Percentiles rank a stretch among this genome's conserved stretches.
Conservation (phyloP, 2,329 filamentous ascomycete species). For the Thielaviopsis punctulata region DNA sequence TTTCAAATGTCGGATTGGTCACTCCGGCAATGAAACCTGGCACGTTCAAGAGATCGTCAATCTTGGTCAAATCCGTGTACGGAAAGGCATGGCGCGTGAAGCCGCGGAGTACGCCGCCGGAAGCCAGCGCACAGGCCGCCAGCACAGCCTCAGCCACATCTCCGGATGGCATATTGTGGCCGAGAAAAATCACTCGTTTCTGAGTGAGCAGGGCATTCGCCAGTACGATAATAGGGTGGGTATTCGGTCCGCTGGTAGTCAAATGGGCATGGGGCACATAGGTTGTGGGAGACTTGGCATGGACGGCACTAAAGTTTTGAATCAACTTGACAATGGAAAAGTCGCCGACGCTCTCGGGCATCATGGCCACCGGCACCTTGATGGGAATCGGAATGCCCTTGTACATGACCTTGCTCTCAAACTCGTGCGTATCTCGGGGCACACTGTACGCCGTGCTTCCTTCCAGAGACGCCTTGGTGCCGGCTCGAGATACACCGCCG, state of each 20-base stretch:
- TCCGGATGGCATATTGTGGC: conserved; percentile 84
- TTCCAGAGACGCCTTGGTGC: conserved; percentile 45
- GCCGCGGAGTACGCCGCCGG: conserved; percentile 77
- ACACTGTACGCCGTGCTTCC: conserved; percentile 53
- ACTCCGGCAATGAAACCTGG: conserved; percentile 96
- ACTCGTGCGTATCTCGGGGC: conserved; percentile 91
- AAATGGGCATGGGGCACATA: conserved; percentile 81
- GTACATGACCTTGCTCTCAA: conserved; percentile 88
- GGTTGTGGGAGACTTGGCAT: conserved; percentile 65
- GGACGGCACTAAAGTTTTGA: conserved; percentile 74
- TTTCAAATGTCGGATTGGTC: conserved; percentile 89
- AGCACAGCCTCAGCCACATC: conserved; percentile 96
- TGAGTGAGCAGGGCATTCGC: conserved; percentile 91
- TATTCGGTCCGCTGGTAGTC: conserved; percentile 76
- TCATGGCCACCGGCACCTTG: conserved; percentile 84
- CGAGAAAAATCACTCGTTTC: conserved; percentile 89
- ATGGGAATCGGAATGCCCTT: conserved; percentile 93
- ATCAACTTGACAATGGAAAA: conserved; percentile 96
- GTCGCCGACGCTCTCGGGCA: conserved; percentile 90
- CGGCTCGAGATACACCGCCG: conserved; percentile 29
- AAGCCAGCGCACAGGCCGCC: conserved; percentile 85
- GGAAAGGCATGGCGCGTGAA: conserved; percentile 95
- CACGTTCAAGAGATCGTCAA: conserved; percentile 88
- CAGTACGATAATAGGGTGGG: conserved; percentile 87
- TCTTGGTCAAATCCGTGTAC: conserved; percentile 94